These are phyloP conservation scores for Typha latifolia DNA, from an alignment of 176 grass and related monocot genomes.

Conservation along the genomic window DNA sequence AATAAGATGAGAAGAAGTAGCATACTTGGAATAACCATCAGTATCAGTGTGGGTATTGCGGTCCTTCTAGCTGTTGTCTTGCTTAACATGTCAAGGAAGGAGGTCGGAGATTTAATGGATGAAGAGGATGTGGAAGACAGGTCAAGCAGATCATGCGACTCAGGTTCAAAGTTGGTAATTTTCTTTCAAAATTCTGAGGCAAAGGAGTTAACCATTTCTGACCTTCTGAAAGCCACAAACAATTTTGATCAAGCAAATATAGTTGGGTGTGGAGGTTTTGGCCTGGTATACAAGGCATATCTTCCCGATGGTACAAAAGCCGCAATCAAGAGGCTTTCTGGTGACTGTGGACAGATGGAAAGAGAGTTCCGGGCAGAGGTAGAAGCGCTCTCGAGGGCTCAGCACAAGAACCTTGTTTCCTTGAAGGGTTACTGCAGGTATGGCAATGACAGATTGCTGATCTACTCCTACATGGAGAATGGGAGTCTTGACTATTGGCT, in stretches of 20 bases:
- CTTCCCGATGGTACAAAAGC: conserved; percentile 78
- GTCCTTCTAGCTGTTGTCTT: conserved; percentile 57
- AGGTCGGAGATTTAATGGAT: conserved; percentile 30
- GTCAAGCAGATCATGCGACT: conserved; percentile 35
- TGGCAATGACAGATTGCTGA: conserved; percentile 73
- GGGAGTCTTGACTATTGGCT: conserved; percentile 94
- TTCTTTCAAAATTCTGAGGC: conserved; percentile 68
- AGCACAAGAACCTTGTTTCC: conserved; percentile 77
- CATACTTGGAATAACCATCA: conserved; percentile 66
- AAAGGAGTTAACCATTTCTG: conserved; percentile 69
- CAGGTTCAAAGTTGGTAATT: conserved; percentile 59
- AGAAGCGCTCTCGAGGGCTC: conserved; percentile 78
- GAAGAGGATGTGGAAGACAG: conserved; percentile 33
- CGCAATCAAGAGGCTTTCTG: conserved; percentile 89
- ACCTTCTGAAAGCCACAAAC: conserved; percentile 81
- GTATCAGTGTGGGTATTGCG: conserved; percentile 54
- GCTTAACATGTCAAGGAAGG: conserved; percentile 64
- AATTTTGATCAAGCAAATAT: conserved; percentile 98
- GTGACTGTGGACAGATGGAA: conserved; percentile 92
- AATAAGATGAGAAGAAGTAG: conserved; percentile 44
- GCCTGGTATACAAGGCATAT: conserved; percentile 94
- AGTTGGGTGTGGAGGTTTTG: conserved; percentile 88
- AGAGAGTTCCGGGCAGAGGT: conserved; percentile 93
- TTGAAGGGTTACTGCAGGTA: conserved; percentile 84
- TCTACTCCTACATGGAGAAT: conserved; percentile 95